Evolutionary conservation across 1,139 yeast species (phyloP).

Genomic region (Schwanniomyces etchellsii): DNA sequence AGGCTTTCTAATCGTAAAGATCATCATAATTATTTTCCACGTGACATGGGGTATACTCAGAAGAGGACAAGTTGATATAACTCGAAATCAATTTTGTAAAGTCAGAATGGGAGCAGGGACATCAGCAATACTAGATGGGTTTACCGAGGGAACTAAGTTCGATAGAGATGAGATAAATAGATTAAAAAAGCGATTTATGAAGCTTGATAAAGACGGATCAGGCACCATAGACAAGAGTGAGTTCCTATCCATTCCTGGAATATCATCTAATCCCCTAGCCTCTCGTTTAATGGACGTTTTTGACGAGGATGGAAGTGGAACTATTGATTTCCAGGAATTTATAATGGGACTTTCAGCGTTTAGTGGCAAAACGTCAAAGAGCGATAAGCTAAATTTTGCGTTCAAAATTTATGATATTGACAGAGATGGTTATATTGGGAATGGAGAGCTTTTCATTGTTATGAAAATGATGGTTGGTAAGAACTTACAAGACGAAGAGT

Average conservation of each 20-base stretch:
- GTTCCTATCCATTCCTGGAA: conserved; percentile 89
- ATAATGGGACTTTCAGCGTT: conserved; percentile 86
- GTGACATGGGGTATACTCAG: too few species aligned
- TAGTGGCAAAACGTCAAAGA: conserved; percentile 79
- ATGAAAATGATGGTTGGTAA: conserved; percentile 97
- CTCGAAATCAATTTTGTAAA: too few species aligned
- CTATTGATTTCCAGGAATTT: conserved; percentile 93
- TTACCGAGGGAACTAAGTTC: conserved; percentile 76
- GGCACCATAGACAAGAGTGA: conserved; percentile 91
- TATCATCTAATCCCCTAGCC: conserved; percentile 85
- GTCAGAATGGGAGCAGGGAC: conserved; percentile 60
- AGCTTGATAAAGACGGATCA: conserved; percentile 85
- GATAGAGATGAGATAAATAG: conserved; percentile 90
- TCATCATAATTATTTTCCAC: too few species aligned
- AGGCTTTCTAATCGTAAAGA: background rate
- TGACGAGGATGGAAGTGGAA: conserved; percentile 90
- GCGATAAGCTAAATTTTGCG: conserved; percentile 83
- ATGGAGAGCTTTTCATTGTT: conserved; percentile 90
- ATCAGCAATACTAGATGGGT: conserved; percentile 59
- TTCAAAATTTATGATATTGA: conserved; percentile 95
- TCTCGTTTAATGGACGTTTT: conserved; percentile 87
- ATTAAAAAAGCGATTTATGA: conserved; percentile 88
- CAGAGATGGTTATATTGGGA: conserved; percentile 89
- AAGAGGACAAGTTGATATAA: too few species aligned
- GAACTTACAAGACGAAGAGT: conserved; percentile 76